Evolutionary conservation across 176 grass and related monocot species (phyloP).

Genomic region (Canna indica): DNA sequence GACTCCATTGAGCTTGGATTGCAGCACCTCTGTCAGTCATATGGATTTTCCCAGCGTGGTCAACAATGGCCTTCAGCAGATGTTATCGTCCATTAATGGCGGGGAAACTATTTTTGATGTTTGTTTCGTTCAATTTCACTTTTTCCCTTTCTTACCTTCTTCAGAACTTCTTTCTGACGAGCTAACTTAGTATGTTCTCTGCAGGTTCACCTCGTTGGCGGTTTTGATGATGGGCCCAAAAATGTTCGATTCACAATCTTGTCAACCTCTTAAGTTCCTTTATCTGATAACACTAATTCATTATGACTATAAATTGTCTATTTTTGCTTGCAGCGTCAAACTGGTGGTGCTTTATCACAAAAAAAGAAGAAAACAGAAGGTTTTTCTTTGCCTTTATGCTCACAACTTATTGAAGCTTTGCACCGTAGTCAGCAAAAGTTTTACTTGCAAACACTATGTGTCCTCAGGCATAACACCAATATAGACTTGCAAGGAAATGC

Average conservation of each 20-base stretch:
- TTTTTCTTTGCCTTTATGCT: constrained; percentile 70
- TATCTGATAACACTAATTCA: not conserved
- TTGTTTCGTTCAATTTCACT: constrained; percentile 36
- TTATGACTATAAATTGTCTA: not conserved
- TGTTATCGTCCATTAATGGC: constrained; percentile 54
- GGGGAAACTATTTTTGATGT: constrained; percentile 66
- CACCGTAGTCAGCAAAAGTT: constrained; percentile 45
- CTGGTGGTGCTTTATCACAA: constrained; percentile 29
- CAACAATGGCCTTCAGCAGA: constrained; percentile 59
- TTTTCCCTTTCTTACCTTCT: not conserved
- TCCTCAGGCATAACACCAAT: constrained; percentile 64
- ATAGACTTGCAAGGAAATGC: constrained; percentile 52
- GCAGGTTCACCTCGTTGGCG: constrained; percentile 78
- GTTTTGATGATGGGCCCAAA: constrained; percentile 59
- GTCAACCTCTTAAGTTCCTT: not conserved
- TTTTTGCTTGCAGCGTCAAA: constrained; percentile 25
- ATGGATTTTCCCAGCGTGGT: constrained; percentile 77
- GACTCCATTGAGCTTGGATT: constrained; percentile 18
- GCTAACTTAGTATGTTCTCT: not conserved
- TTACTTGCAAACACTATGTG: constrained; percentile 49
- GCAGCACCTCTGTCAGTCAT: constrained; percentile 69
- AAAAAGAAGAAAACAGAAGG: constrained; percentile 34
- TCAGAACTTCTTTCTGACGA: not conserved
- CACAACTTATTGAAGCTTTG: constrained; percentile 60
- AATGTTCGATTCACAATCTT: constrained; percentile 33